phyloP scores from a whole-genome alignment of 768 basidiomycete genomes.

The Saitozyma podzolica region DNA sequence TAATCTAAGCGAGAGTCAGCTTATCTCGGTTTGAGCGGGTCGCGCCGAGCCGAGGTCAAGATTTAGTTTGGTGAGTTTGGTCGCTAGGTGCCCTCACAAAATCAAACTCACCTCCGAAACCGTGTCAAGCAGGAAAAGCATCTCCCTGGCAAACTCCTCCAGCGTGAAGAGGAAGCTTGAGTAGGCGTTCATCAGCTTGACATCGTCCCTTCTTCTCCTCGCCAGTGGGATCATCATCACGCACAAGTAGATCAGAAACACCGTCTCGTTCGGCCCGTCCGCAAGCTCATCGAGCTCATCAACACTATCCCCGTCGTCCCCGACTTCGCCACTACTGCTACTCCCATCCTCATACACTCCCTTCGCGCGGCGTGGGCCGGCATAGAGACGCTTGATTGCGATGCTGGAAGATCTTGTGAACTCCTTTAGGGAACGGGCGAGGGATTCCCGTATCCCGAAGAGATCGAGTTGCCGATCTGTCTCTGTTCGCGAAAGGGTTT shows the following conservation, averaged over 20 bases:
- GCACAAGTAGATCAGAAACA: slow-evolving; percentile 90
- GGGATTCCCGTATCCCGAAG: slow-evolving; percentile 19
- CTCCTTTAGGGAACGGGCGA: slow-evolving; percentile 32
- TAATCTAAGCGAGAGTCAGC: slow-evolving; percentile 22
- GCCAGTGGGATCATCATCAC: slow-evolving; percentile 46
- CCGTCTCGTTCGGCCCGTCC: slow-evolving; percentile 64
- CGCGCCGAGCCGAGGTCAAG: background rate
- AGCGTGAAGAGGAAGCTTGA: slow-evolving; percentile 90
- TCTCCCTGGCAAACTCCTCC: slow-evolving; percentile 87
- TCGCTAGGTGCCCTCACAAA: background rate
- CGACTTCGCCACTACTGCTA: slow-evolving; percentile 12
- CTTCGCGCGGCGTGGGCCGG: slow-evolving; percentile 37
- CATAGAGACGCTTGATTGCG: slow-evolving; percentile 74
- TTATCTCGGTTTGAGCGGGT: slow-evolving; percentile 17
- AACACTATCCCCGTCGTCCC: slow-evolving; percentile 14
- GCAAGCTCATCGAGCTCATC: slow-evolving; percentile 2
- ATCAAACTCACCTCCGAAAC: slow-evolving; percentile 69
- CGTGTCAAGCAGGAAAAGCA: slow-evolving; percentile 76
- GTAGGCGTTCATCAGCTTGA: background rate
- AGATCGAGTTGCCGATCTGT: slow-evolving; percentile 19
- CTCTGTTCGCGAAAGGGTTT: slow-evolving; percentile 18
- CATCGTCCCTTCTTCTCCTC: background rate
- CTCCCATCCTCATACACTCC: slow-evolving; percentile 24
- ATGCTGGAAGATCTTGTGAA: slow-evolving; percentile 65
- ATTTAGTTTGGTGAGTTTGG: background rate